These are phyloP conservation scores for Insectozyma bohioensis DNA, from an alignment of 1,139 yeast species.

Conservation along the genomic window DNA sequence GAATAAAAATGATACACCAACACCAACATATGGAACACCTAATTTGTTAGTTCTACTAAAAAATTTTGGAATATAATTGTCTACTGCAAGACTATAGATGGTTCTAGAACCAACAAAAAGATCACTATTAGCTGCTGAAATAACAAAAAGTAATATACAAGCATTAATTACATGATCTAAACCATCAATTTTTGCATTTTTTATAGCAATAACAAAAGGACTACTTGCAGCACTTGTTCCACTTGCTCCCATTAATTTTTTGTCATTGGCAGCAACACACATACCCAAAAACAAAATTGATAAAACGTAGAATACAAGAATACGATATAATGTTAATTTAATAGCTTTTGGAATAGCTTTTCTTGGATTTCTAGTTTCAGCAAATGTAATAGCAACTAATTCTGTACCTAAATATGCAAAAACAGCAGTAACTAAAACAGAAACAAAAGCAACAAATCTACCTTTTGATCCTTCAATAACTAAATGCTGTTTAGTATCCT, in stretches of 20 bases:
- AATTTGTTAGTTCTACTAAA: constrained; percentile 41
- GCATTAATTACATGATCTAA: constrained; percentile 48
- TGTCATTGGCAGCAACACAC: constrained; percentile 73
- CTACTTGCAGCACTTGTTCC: constrained; percentile 70
- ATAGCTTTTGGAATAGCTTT: constrained; percentile 76
- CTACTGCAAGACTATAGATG: constrained; percentile 43
- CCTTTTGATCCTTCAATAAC: constrained; percentile 28
- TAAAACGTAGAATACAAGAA: constrained; percentile 64
- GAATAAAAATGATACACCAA: constrained; percentile 40
- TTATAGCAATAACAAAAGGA: constrained; percentile 61
- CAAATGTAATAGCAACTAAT: constrained; percentile 64
- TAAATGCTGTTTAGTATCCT: constrained; percentile 26
- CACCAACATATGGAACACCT: constrained; percentile 43
- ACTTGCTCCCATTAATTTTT: constrained; percentile 35
- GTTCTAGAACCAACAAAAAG: constrained; percentile 50
- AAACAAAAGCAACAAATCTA: constrained; percentile 60
- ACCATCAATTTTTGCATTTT: constrained; percentile 41
- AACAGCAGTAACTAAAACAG: constrained; percentile 71
- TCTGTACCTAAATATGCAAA: constrained; percentile 81
- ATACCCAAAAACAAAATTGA: constrained; percentile 70
- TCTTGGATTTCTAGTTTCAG: constrained; percentile 77
- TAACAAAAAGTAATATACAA: constrained; percentile 44
- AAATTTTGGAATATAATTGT: constrained; percentile 53
- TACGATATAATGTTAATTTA: constrained; percentile 73
- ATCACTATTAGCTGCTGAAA: constrained; percentile 50